Conservation (phyloP, 2,329 filamentous ascomycete species). For the Talaromyces sp. region DNA sequence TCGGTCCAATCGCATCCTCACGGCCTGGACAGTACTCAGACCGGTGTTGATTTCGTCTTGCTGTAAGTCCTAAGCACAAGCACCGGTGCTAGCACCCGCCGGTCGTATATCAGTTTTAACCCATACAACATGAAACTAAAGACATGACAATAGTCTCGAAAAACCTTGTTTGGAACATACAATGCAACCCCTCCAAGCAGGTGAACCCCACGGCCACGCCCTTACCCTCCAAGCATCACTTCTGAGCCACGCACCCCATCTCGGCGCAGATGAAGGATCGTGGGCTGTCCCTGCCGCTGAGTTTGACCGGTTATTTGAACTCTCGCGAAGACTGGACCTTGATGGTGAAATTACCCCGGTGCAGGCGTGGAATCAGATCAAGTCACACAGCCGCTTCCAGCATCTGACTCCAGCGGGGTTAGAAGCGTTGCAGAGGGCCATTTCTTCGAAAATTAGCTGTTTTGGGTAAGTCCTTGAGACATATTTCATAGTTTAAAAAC, state of each 20-base stretch:
- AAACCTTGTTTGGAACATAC: constrained; percentile 21
- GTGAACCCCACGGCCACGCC: constrained; percentile 19
- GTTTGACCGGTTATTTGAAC: constrained; percentile 12
- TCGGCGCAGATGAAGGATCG: background rate
- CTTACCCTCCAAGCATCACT: constrained; percentile 23
- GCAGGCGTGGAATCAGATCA: constrained; percentile 30
- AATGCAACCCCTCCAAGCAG: constrained; percentile 8
- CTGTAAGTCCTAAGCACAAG: constrained; percentile 11
- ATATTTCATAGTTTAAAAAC: background rate
- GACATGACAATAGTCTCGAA: constrained; percentile 16
- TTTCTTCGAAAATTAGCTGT: constrained; percentile 13
- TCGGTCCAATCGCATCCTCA: constrained; percentile 16
- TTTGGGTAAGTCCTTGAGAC: constrained; percentile 10
- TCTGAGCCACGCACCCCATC: constrained; percentile 18
- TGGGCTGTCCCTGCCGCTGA: constrained; percentile 12
- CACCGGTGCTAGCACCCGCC: background rate
- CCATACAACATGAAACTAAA: background rate
- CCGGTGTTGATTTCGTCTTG: constrained; percentile 27
- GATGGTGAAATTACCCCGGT: constrained; percentile 29
- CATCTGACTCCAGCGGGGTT: constrained; percentile 16
- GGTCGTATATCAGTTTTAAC: background rate
- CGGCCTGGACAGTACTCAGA: constrained; percentile 22
- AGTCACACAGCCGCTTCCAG: constrained; percentile 18
- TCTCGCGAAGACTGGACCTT: constrained; percentile 9
- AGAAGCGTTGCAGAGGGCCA: constrained; percentile 12